phyloP scores from a whole-genome alignment of 495 filamentous ascomycete species.

The Neurospora sp. region DNA sequence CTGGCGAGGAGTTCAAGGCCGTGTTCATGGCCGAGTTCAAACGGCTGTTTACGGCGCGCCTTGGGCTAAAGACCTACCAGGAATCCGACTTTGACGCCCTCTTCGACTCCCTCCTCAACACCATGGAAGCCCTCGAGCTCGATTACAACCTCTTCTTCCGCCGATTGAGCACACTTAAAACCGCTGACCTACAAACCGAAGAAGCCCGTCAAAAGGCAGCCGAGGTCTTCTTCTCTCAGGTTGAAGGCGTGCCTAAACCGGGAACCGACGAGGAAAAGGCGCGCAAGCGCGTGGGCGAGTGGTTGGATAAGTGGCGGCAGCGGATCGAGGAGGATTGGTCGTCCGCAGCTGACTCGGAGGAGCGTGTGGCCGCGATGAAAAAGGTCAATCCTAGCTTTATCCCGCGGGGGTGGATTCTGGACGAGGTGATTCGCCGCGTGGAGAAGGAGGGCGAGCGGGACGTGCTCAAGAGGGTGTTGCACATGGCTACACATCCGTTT shows the following conservation, averaged over 20 bases:
- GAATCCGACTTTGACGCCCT: slow-evolving; percentile 66
- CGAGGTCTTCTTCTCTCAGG: slow-evolving; percentile 55
- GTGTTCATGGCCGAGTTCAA: slow-evolving; percentile 84
- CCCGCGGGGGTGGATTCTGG: slow-evolving; percentile 81
- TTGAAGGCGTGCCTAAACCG: slow-evolving; percentile 47
- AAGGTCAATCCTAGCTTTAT: slow-evolving; percentile 84
- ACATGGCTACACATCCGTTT: slow-evolving; percentile 74
- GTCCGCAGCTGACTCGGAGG: slow-evolving; percentile 40
- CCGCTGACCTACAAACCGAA: slow-evolving; percentile 50
- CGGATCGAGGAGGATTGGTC: slow-evolving; percentile 72
- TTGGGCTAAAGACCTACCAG: slow-evolving; percentile 59
- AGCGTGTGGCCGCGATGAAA: slow-evolving; percentile 65
- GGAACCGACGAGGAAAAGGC: slow-evolving; percentile 50
- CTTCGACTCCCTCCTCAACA: slow-evolving; percentile 72
- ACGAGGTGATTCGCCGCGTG: slow-evolving; percentile 81
- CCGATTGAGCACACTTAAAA: slow-evolving; percentile 47
- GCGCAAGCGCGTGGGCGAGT: slow-evolving; percentile 53
- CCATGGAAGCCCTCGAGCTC: slow-evolving; percentile 64
- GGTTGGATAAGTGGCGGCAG: slow-evolving; percentile 63
- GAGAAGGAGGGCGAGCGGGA: slow-evolving; percentile 76
- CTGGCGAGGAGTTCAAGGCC: slow-evolving; percentile 75
- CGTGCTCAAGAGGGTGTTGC: slow-evolving; percentile 63
- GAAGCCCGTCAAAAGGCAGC: slow-evolving; percentile 48
- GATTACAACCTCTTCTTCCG: slow-evolving; percentile 94
- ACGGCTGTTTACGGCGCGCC: slow-evolving; percentile 60